Percentiles rank a stretch among this genome's conserved stretches.
Evolutionary conservation across 345 rosid species (phyloP).

Genomic region (Salix caprea): DNA sequence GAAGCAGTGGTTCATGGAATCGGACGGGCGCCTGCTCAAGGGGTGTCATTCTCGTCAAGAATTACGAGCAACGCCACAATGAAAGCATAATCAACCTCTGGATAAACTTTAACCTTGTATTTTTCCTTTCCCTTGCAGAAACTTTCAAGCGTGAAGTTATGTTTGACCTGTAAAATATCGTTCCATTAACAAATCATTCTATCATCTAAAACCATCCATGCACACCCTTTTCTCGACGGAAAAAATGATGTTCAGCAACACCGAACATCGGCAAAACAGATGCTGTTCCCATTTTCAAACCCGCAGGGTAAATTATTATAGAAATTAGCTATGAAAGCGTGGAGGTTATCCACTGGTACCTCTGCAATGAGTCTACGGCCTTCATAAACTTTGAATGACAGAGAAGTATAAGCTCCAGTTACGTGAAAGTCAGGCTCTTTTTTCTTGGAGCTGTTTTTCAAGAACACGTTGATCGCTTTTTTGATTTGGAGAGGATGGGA

Average conservation of each 20-base stretch:
- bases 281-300: neutral
- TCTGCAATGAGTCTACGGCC: slow-evolving; percentile 55
- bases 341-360: slow-evolving; percentile 26
- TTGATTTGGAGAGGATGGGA: slow-evolving; percentile 53
- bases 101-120: slow-evolving; percentile 52
- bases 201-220: neutral
- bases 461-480: slow-evolving; percentile 48
- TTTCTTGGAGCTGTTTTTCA: slow-evolving; percentile 28
- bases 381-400: slow-evolving; percentile 54
- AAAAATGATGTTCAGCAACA: neutral
- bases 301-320: neutral
- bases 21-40: neutral
- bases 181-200: neutral
- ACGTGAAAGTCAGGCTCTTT: slow-evolving; percentile 45
- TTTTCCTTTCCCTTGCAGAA: slow-evolving; percentile 61
- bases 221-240: neutral
- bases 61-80: slow-evolving; percentile 59
- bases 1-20: neutral
- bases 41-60: slow-evolving; percentile 50
- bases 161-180: slow-evolving; percentile 41
- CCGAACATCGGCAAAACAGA: neutral
- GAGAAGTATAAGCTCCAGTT: slow-evolving; percentile 43
- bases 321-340: neutral
- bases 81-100: slow-evolving; percentile 78
- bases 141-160: slow-evolving; percentile 54